A percentile compares a stretch with the other conserved stretches of the same genome.
Conservation (phyloP, 2,329 filamentous ascomycete species). For the Venturia nashicola region DNA sequence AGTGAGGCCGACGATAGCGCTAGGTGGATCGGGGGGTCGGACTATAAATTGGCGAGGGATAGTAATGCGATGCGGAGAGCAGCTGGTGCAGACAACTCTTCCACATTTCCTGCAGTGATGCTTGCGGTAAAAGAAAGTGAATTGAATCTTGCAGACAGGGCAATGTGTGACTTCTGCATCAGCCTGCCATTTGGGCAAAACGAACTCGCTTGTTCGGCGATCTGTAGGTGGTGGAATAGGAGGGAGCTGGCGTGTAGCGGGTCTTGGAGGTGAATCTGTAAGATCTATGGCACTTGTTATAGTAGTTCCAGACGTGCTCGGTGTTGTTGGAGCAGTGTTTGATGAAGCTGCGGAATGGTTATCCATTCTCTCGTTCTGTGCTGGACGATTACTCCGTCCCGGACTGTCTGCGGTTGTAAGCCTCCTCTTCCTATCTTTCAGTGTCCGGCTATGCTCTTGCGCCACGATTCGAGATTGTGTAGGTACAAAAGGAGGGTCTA, state of each 20-base stretch:
- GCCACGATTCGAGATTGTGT: neutral
- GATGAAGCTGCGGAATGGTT: neutral
- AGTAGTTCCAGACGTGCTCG: neutral
- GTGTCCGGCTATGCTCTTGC: slow-evolving; percentile 5
- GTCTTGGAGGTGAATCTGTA: neutral
- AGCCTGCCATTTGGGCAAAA: slow-evolving; percentile 74
- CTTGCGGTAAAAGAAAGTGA: slow-evolving; percentile 76
- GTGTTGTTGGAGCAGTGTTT: neutral
- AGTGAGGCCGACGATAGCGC: slow-evolving; percentile 31
- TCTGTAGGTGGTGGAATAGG: neutral
- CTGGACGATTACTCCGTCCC: slow-evolving; percentile 16
- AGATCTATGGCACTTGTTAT: neutral
- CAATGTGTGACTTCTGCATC: slow-evolving; percentile 73
- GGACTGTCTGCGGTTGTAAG: slow-evolving; percentile 22
- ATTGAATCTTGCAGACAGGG: slow-evolving; percentile 69
- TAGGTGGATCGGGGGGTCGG: slow-evolving; percentile 48
- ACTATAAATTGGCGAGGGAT: slow-evolving; percentile 92
- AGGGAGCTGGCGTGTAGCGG: neutral
- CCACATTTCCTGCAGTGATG: slow-evolving; percentile 96
- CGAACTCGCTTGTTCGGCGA: slow-evolving; percentile 28
- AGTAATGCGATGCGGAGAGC: slow-evolving; percentile 88
- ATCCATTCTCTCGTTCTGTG: neutral
- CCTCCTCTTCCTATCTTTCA: slow-evolving; percentile 23
- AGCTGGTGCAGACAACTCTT: slow-evolving; percentile 76
- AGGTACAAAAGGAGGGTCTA: neutral